Conservation (phyloP, 345 rosid species). For the Eucalyptus marginata region DNA sequence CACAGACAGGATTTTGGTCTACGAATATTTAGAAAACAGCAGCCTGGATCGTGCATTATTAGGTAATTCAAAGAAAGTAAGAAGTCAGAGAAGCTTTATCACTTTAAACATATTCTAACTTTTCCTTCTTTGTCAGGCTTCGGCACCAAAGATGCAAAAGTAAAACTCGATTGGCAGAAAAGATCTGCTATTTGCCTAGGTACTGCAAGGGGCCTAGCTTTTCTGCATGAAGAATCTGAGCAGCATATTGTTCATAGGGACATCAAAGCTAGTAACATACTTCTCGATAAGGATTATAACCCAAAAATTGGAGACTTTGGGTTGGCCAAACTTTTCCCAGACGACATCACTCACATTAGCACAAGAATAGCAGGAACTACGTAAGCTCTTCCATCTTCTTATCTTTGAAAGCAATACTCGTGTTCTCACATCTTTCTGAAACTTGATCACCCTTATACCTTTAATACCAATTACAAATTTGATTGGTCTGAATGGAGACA, state of each 20-base stretch:
- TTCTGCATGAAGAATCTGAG: slow-evolving; percentile 75
- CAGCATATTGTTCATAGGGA: slow-evolving; percentile 93
- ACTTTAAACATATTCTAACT: neutral
- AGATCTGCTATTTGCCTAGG: slow-evolving; percentile 82
- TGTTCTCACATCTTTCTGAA: neutral
- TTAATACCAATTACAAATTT: neutral
- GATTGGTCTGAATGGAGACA: neutral
- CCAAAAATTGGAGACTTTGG: slow-evolving; percentile 98
- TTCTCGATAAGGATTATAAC: slow-evolving; percentile 61
- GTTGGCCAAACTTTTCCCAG: slow-evolving; percentile 94
- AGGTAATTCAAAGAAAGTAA: slow-evolving; percentile 12
- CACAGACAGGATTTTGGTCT: slow-evolving; percentile 58
- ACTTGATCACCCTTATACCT: neutral
- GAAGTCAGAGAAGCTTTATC: neutral
- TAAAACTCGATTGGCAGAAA: slow-evolving; percentile 56
- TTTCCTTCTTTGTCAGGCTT: neutral
- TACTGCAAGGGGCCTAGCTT: slow-evolving; percentile 72
- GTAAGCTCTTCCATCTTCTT: slow-evolving; percentile 26
- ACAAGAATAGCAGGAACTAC: slow-evolving; percentile 94
- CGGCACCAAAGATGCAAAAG: slow-evolving; percentile 34
- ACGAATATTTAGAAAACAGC: slow-evolving; percentile 75
- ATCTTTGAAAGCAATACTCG: neutral
- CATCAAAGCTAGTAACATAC: slow-evolving; percentile 91
- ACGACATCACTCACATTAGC: slow-evolving; percentile 85
- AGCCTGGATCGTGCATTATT: slow-evolving; percentile 66